A percentile compares a stretch with the other conserved stretches of the same genome.
These are phyloP conservation scores for Hemisphaericaspora subhashii DNA, from an alignment of 1,139 yeast species.

Conservation along the genomic window DNA sequence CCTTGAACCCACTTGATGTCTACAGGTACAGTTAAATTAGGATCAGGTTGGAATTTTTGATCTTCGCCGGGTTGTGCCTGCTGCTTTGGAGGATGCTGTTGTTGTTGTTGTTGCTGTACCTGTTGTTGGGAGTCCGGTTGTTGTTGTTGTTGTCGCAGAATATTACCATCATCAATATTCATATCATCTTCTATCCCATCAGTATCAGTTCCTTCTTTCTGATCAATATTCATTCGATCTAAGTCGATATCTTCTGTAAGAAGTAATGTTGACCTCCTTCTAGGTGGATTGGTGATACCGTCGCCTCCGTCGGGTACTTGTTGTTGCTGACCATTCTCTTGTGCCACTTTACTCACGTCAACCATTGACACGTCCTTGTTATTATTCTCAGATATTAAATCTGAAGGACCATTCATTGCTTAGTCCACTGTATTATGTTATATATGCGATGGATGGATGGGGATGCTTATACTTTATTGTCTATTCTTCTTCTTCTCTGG, in stretches of 20 bases:
- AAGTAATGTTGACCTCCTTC: slow-evolving; percentile 44
- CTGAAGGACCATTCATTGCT: background rate
- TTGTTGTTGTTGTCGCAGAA: slow-evolving; percentile 5
- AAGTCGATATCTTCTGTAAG: slow-evolving; percentile 40
- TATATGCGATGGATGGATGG: background rate
- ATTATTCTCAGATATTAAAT: slow-evolving; percentile 13
- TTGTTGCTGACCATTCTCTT: slow-evolving; percentile 8
- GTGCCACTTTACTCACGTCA: slow-evolving; percentile 36
- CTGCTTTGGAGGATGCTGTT: slow-evolving; percentile 12
- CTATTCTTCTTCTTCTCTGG: too few relatives aligned
- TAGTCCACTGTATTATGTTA: background rate
- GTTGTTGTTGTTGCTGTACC: slow-evolving; percentile 6
- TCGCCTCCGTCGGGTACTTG: slow-evolving; percentile 2
- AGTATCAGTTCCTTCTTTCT: slow-evolving; percentile 8
- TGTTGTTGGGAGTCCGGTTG: slow-evolving; percentile 7
- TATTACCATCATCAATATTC: slow-evolving; percentile 22
- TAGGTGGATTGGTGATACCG: slow-evolving; percentile 23
- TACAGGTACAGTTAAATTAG: slow-evolving; percentile 59
- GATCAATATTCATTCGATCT: slow-evolving; percentile 40
- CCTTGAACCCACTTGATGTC: slow-evolving; percentile 94
- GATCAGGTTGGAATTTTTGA: slow-evolving; percentile 21
- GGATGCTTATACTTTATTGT: too few relatives aligned
- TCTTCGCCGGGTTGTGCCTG: slow-evolving; percentile 16
- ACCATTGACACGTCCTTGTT: slow-evolving; percentile 41
- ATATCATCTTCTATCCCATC: slow-evolving; percentile 19